A percentile compares a stretch with the other conserved stretches of the same genome.
These are phyloP conservation scores for Scedosporium minutisporum DNA, from an alignment of 2,329 filamentous ascomycete species.

Conservation along the genomic window DNA sequence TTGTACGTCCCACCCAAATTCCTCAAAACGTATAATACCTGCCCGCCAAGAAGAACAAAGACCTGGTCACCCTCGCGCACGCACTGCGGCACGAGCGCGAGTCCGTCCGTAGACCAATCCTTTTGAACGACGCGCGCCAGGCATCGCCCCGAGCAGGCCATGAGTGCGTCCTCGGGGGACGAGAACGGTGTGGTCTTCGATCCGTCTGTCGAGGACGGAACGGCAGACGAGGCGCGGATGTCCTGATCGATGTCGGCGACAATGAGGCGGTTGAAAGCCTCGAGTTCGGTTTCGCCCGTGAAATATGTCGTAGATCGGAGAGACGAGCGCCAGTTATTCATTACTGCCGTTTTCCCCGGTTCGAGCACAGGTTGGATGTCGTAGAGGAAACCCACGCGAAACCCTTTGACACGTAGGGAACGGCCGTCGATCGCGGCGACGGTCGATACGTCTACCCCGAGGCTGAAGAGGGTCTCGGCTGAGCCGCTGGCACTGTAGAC, in stretches of 20 bases:
- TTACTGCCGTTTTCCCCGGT: constrained; percentile 5
- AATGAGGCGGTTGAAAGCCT: constrained; percentile 10
- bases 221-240: neutral
- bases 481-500: constrained; percentile 11
- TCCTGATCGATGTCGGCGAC: constrained; percentile 9
- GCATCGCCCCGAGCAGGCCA: constrained; percentile 10
- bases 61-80: constrained; percentile 12
- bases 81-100: constrained; percentile 11
- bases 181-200: neutral
- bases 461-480: constrained; percentile 4
- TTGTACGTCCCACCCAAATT: constrained; percentile 10
- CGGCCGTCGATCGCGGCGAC: constrained; percentile 8
- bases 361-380: constrained; percentile 10
- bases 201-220: neutral
- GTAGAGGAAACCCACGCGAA: constrained; percentile 12
- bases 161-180: constrained; percentile 4
- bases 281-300: constrained; percentile 11
- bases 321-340: constrained; percentile 7
- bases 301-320: constrained; percentile 9
- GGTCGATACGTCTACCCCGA: constrained; percentile 7
- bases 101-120: constrained; percentile 10
- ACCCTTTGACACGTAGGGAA: constrained; percentile 10
- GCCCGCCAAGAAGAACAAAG: constrained; percentile 13
- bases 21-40: constrained; percentile 13
- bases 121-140: constrained; percentile 11